phyloP scores from a whole-genome alignment of 148 eudicot species.

The Simmondsia chinensis region DNA sequence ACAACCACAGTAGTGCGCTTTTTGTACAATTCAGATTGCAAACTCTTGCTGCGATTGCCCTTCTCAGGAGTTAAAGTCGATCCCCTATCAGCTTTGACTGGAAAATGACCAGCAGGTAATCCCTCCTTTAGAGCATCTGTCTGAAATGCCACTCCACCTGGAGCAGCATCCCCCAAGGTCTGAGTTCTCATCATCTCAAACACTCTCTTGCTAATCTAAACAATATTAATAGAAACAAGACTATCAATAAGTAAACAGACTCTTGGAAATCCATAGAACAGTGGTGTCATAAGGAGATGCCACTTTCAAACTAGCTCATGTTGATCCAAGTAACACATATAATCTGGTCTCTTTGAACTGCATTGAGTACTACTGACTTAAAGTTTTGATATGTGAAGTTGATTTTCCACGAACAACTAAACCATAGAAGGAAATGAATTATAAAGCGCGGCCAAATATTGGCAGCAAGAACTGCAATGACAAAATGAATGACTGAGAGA shows the following conservation, averaged over 20 bases:
- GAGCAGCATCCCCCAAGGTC: slow-evolving; percentile 30
- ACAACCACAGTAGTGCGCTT: slow-evolving; percentile 72
- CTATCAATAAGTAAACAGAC: background rate
- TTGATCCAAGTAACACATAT: no score
- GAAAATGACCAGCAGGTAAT: slow-evolving; percentile 10
- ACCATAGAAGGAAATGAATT: no score
- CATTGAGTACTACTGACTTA: no score
- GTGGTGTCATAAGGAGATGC: background rate
- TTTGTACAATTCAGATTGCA: slow-evolving; percentile 73
- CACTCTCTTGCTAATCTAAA: slow-evolving; percentile 85
- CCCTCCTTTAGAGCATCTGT: slow-evolving; percentile 12
- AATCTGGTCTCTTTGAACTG: no score
- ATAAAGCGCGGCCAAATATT: no score
- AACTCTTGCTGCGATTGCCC: slow-evolving; percentile 31
- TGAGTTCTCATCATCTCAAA: slow-evolving; percentile 69
- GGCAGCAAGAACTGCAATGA: no score
- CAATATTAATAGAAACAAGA: background rate
- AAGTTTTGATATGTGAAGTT: no score
- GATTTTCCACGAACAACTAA: no score
- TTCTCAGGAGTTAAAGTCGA: slow-evolving; percentile 19
- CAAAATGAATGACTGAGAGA: no score
- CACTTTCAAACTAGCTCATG: no score
- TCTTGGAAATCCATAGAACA: slow-evolving; percentile 2
- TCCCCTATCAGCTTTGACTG: slow-evolving; percentile 20
- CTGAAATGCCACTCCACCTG: slow-evolving; percentile 16